phyloP scores from a whole-genome alignment of 257 asterid genomes.

The Solanum verrucosum region DNA sequence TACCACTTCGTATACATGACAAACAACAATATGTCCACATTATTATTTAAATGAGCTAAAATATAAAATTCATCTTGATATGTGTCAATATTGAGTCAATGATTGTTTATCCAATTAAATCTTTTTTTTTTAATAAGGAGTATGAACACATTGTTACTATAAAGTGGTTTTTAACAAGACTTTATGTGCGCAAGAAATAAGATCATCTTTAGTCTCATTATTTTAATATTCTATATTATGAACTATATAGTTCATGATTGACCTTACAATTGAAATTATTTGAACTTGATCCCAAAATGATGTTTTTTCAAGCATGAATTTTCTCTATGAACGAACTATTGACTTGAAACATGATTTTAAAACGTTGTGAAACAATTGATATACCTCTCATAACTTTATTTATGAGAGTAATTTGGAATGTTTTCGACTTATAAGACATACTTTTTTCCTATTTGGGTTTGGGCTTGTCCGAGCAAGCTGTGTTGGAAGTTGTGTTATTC shows the following conservation, averaged over 20 bases:
- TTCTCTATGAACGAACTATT: not conserved
- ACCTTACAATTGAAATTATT: not conserved
- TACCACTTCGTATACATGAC: not conserved
- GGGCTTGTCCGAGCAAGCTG: not conserved
- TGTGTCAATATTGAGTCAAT: not conserved
- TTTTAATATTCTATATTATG: not conserved
- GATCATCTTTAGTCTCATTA: not conserved
- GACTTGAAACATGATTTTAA: not conserved
- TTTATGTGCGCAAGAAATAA: not conserved
- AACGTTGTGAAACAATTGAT: not conserved
- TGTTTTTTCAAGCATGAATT: not conserved
- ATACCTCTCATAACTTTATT: not conserved
- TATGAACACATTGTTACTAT: not conserved
- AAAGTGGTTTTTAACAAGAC: not conserved
- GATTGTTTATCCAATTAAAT: not conserved
- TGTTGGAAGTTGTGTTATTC: not conserved
- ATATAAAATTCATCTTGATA: not conserved
- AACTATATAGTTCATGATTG: not conserved
- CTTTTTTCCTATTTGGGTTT: not conserved
- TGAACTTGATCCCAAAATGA: not conserved
- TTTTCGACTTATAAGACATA: not conserved
- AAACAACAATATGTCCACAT: not conserved
- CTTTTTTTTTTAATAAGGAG: not conserved
- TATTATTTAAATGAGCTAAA: not conserved
- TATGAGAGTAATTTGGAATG: not conserved